Evolutionary conservation across 2,329 filamentous ascomycete genomes (phyloP).

Genomic region (Lithohypha guttulata): DNA sequence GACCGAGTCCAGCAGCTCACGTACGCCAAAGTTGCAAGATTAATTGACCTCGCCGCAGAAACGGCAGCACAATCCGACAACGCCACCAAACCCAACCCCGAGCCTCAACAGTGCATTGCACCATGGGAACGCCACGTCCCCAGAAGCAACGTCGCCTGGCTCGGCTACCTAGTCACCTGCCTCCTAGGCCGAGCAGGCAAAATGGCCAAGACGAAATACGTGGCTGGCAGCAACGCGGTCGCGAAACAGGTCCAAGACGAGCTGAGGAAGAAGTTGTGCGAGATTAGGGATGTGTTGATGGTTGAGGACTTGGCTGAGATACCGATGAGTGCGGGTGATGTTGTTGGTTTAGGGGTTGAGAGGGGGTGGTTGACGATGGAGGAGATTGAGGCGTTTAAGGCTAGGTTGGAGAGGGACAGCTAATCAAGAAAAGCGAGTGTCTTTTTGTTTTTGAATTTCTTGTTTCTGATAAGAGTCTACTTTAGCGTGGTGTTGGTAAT

Average conservation of each 20-base stretch:
- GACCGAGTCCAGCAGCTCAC: conserved; percentile 6
- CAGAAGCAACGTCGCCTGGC: conserved; percentile 47
- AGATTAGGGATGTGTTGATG: conserved; percentile 8
- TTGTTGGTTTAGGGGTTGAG: conserved; percentile 13
- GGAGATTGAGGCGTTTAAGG: conserved; percentile 18
- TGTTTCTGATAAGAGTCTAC: no score
- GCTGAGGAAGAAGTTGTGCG: conserved; percentile 15
- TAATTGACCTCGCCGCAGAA: conserved; percentile 9
- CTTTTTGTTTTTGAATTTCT: no score
- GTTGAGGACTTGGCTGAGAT: conserved; percentile 3
- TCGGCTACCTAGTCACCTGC: conserved; percentile 49
- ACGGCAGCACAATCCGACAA: conserved; percentile 16
- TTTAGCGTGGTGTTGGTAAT: no score
- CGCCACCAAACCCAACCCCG: conserved; percentile 20
- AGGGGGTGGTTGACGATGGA: conserved; percentile 14
- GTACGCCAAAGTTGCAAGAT: conserved; percentile 10
- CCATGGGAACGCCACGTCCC: conserved; percentile 29
- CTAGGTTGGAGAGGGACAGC: conserved; percentile 14
- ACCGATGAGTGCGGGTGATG: conserved; percentile 13
- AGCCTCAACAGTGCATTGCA: conserved; percentile 30
- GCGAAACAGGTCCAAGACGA: conserved; percentile 17
- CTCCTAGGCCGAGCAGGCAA: conserved; percentile 30
- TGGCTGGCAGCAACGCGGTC: conserved; percentile 11
- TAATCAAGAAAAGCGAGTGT: no score
- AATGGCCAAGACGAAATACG: conserved; percentile 3